These are phyloP conservation scores for Clathrus columnatus DNA, from an alignment of 768 basidiomycete genomes.

Conservation along the genomic window DNA sequence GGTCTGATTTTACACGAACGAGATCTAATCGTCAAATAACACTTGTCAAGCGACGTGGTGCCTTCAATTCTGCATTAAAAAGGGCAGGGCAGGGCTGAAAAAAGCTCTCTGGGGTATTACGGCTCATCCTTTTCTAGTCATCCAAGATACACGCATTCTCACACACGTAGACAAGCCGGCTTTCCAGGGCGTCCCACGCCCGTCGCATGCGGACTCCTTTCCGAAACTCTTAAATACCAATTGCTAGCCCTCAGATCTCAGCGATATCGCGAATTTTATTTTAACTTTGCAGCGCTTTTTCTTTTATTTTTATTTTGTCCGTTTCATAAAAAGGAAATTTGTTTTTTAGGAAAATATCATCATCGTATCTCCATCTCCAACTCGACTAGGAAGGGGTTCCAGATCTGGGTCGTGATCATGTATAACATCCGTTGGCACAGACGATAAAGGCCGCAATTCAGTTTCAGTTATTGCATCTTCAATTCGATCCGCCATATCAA, in stretches of 20 bases:
- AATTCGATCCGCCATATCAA: slow-evolving; percentile 1
- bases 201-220: not conserved
- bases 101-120: not conserved
- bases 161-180: not conserved
- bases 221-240: too few species aligned
- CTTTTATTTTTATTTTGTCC: not conserved
- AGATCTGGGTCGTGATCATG: slow-evolving; percentile 11
- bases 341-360: not conserved
- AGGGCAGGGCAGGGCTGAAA: too few species aligned
- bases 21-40: not conserved
- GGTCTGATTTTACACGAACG: not conserved
- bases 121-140: not conserved
- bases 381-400: not conserved
- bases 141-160: not conserved
- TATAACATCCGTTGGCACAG: slow-evolving; percentile 12
- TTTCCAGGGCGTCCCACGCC: not conserved
- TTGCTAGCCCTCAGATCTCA: too few species aligned
- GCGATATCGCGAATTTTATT: too few species aligned
- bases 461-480: not conserved
- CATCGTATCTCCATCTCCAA: slow-evolving; percentile 4
- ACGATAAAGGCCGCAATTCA: slow-evolving; percentile 1
- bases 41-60: not conserved
- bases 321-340: not conserved
- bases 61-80: not conserved
- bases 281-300: too few species aligned